phyloP scores from a whole-genome alignment of 306 rosid genomes.

The Morella rubra region DNA sequence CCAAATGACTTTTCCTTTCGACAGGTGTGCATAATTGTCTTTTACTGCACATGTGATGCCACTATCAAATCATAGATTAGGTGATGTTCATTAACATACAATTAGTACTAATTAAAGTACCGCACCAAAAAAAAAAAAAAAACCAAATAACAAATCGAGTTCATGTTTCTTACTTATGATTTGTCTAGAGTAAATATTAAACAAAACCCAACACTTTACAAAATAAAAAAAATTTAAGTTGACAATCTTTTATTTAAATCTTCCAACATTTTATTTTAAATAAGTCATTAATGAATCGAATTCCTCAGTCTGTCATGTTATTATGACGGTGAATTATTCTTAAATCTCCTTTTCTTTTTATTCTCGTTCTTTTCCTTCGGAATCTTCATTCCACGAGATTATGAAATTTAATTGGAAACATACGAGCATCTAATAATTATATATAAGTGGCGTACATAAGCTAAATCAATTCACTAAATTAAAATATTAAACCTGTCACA shows the following conservation, averaged over 20 bases:
- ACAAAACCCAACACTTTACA: background rate
- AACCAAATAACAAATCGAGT: background rate
- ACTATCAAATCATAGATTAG: constrained; percentile 10
- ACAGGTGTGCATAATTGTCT: constrained; percentile 14
- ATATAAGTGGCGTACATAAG: background rate
- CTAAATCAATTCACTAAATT: background rate
- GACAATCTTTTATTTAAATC: background rate
- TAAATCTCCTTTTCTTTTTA: background rate
- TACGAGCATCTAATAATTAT: constrained; percentile 22
- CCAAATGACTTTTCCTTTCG: background rate
- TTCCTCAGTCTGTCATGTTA: background rate
- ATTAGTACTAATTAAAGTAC: background rate
- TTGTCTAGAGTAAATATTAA: constrained; percentile 8
- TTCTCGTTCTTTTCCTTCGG: background rate
- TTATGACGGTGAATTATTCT: background rate
- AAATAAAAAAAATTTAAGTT: background rate
- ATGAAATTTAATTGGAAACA: constrained; percentile 1
- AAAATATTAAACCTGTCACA: background rate
- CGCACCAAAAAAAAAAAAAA: no score
- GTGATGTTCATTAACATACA: constrained; percentile 4
- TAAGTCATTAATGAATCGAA: background rate
- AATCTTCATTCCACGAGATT: constrained; percentile 4
- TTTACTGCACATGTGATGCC: constrained; percentile 32
- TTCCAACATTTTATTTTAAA: background rate
- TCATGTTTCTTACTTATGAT: constrained; percentile 23